phyloP scores from a whole-genome alignment of 768 basidiomycete species.

The Termitomyces sp. region DNA sequence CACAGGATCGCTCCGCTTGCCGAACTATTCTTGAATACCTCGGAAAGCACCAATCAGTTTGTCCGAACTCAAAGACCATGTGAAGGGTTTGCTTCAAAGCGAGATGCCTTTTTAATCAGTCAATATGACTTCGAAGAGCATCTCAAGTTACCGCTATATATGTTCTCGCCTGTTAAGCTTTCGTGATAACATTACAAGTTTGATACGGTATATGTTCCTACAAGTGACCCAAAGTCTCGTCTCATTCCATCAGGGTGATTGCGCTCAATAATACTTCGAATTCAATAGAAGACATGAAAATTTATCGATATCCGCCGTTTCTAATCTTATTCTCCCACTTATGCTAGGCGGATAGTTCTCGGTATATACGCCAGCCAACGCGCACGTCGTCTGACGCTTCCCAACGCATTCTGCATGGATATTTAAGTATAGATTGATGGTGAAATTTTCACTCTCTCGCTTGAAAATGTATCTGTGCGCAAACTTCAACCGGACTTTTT shows the following conservation, averaged over 20 bases:
- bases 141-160: background rate
- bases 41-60: background rate
- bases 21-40: background rate
- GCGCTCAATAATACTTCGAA: background rate
- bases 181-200: background rate
- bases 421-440: background rate
- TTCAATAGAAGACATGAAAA: background rate
- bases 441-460: background rate
- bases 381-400: background rate
- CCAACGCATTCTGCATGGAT: background rate
- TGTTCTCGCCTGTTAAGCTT: background rate
- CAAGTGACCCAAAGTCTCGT: background rate
- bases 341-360: background rate
- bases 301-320: background rate
- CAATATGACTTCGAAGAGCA: background rate
- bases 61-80: background rate
- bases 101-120: background rate
- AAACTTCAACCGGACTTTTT: slow-evolving; percentile 2
- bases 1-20: background rate
- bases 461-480: background rate
- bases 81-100: background rate
- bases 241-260: no score
- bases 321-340: background rate
- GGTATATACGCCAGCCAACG: background rate
- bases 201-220: background rate